Base-by-base conservation (phyloP, 2,329 filamentous ascomycete species). In the Fusarium zealandicum region DNA sequence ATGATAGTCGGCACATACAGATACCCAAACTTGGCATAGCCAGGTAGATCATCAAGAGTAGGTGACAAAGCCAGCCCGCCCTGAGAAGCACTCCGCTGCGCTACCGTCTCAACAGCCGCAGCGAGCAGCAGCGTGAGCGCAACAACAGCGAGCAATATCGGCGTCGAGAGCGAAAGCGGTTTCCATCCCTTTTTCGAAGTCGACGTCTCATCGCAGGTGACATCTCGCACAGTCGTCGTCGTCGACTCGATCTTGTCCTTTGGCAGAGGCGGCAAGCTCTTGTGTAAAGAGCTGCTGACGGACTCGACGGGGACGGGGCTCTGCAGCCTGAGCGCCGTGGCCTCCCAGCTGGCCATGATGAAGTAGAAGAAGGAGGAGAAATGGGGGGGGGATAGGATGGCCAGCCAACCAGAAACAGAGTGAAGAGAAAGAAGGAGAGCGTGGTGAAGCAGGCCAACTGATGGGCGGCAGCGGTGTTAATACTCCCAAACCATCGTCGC, bases 1-100 rank as follows among this genome's bases (percentile, higher is more conserved):
- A 85, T 43, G 0, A 86, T 72, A 0, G 80, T 87, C 0, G 85
- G 84, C 0, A 80, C 59, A 39, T 84, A 85, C 0, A 80, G 62
- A n/a, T 82, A 84, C 0, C 68, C 48, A 5, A 82, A 76, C 0
- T 59, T 73, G 0, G 67, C 69, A 1, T 59, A 54, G 0, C 70
- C 2, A 0, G 82, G 74, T 0, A 85, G 66, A 0, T 70, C 70
- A 0, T 74, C 48, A 0, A 54, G 33, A 0, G 68, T 54, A 0
- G 58, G 33, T 0, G 71, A 70, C 0, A 78, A 54, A 0, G 70
- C 70, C 0, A 80, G 55, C 0, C 81, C 84, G 0, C 78, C 74
- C 11, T 80, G 49, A 0, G 62, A 40, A 7, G 73, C 56, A 44
- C 77, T 82, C 0, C 65, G 69, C 2, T 71, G 66, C 0, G 80